These are phyloP conservation scores for Lizonia empirigonia DNA, from an alignment of 2,329 filamentous ascomycete genomes.

Conservation along the genomic window DNA sequence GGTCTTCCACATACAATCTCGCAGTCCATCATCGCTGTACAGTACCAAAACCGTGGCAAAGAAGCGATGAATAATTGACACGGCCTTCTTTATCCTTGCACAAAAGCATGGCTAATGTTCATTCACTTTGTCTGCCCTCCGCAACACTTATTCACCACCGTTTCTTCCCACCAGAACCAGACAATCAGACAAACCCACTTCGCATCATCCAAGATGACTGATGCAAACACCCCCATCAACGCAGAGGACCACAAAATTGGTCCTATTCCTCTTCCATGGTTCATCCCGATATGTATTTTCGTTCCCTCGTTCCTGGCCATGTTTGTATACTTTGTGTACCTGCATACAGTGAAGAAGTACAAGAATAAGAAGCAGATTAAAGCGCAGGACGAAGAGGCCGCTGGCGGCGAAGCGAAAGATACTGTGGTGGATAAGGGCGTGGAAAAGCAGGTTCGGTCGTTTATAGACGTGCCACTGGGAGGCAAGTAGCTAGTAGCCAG, in stretches of 20 bases:
- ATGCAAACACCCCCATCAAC: not conserved
- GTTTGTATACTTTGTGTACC: not conserved
- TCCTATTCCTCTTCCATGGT: constrained; percentile 9
- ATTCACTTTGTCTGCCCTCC: not conserved
- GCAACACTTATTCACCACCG: not conserved
- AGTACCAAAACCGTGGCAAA: too few species aligned
- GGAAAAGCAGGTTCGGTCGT: not conserved
- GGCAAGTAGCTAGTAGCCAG: too few species aligned
- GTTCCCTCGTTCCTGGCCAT: constrained; percentile 10
- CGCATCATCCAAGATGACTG: not conserved
- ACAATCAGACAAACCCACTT: not conserved
- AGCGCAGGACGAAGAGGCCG: not conserved
- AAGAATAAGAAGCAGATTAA: not conserved
- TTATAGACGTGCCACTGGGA: not conserved
- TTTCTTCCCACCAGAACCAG: not conserved
- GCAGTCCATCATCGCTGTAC: too few species aligned
- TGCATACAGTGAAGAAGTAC: not conserved
- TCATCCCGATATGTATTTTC: constrained; percentile 18
- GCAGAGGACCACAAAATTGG: constrained; percentile 8
- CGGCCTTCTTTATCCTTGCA: too few species aligned
- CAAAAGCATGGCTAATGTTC: too few species aligned
- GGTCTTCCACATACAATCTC: too few species aligned
- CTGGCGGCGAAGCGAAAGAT: not conserved
- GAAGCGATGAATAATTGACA: too few species aligned
- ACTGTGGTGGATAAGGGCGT: not conserved